A percentile compares a stretch with the other conserved stretches of the same genome.
Evolutionary conservation across 306 rosid genomes (phyloP).

Genomic region (Alnus glutinosa): DNA sequence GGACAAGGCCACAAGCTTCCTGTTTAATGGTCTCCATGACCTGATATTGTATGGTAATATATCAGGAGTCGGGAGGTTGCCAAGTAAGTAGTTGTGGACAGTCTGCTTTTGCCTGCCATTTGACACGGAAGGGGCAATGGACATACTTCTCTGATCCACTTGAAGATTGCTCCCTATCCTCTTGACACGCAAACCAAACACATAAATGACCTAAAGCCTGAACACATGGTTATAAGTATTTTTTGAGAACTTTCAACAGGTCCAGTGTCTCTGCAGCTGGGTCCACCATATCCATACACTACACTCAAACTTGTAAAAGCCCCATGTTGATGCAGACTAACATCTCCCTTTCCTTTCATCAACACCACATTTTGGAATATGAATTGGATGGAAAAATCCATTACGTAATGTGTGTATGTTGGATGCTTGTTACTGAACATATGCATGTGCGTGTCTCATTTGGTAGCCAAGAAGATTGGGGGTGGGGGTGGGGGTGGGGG

Average conservation of each 20-base stretch:
- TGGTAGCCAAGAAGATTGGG: neutral
- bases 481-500: too few relatives aligned
- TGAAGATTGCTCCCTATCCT: conserved; percentile 49
- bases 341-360: conserved; percentile 4
- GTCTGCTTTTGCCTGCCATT: conserved; percentile 31
- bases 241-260: neutral
- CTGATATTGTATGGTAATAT: conserved; percentile 19
- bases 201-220: conserved; percentile 29
- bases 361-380: neutral
- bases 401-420: neutral
- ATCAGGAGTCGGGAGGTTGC: conserved; percentile 11
- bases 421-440: neutral
- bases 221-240: conserved; percentile 3
- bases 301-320: neutral
- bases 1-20: conserved; percentile 46
- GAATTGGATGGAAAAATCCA: neutral
- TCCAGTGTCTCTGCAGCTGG: conserved; percentile 15
- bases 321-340: conserved; percentile 1
- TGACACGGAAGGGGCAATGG: conserved; percentile 5
- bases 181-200: conserved; percentile 49
- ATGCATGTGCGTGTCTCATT: conserved; percentile 7
- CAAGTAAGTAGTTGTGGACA: conserved; percentile 18
- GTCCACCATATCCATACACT: conserved; percentile 15
- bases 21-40: conserved; percentile 52
- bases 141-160: conserved; percentile 41